Conservation (phyloP, 768 basidiomycete genomes). For the Boletus fagicola region DNA sequence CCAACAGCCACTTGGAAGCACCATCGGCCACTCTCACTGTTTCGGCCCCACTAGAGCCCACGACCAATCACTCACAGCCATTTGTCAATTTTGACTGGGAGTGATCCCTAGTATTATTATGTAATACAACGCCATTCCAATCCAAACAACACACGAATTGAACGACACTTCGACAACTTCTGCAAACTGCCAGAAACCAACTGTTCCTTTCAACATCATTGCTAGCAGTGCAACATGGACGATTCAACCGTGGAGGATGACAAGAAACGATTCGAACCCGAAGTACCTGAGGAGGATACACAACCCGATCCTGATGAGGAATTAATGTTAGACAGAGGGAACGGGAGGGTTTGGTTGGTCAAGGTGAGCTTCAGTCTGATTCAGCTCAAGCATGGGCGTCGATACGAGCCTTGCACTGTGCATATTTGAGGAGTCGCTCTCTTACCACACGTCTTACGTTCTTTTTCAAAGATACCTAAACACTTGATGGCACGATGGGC, state of each 20-base stretch:
- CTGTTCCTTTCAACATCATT: background rate
- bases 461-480: slow-evolving; percentile 66
- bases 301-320: slow-evolving; percentile 81
- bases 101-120: background rate
- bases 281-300: slow-evolving; percentile 54
- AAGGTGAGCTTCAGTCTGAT: slow-evolving; percentile 53
- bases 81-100: too few species aligned
- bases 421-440: background rate
- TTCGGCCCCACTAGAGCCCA: too few species aligned
- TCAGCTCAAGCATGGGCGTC: background rate
- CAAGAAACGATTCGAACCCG: slow-evolving; percentile 69
- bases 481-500: slow-evolving; percentile 86
- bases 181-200: background rate
- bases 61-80: too few species aligned
- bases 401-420: background rate
- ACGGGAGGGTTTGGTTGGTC: slow-evolving; percentile 80
- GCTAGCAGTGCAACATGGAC: slow-evolving; percentile 28
- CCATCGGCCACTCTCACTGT: too few species aligned
- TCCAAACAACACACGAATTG: background rate
- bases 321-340: slow-evolving; percentile 73
- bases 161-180: background rate
- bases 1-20: too few species aligned
- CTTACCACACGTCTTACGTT: slow-evolving; percentile 7
- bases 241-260: slow-evolving; percentile 51
- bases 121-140: background rate